Base-by-base conservation (phyloP, 176 grass and related monocot genomes). In the Areca catechu region DNA sequence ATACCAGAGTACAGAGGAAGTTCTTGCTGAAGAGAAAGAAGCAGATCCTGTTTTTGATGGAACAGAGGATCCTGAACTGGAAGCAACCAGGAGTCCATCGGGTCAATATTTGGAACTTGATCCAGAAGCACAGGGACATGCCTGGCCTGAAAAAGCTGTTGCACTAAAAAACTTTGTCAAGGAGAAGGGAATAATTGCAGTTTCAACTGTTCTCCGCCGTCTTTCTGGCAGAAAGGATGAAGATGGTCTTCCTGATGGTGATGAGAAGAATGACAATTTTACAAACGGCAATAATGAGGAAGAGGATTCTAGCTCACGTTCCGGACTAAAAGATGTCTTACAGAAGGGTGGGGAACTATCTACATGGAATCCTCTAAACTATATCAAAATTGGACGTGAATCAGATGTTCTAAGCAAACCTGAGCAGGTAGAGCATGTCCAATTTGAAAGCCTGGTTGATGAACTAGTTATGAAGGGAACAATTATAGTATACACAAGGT, bases 11-110 rank as follows among this genome's bases (percentile, higher is more conserved):
- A 50, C 68, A 54, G 73, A 73, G 30, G 83, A 86, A 51, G 67
- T 82, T 61, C 64, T 81, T 79, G 22, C 73, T 58, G 86, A 95
- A 83, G 86, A 90, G 14, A 80, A 85, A 21, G 65, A 72, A 5
- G 55, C 79, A 57, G 89, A 95, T 20, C 82, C 91, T n/a, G 72
- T 96, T 63, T 96, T 96, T 79, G 83, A 96, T 77, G 91, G 91
- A 77, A 90, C 83, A 12, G 91, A 96, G 73, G 51, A 71, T 73
- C 68, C 71, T 79, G 91, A 82, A 75, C 63, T 83, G 60, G 91
- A 96, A 79, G 61, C 57, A 49, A 56, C 54, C 58, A 82, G 63
- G 65, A 59, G 25, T 79, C 76, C 59, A 48, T 89, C 70, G 16
- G 70, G 73, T 70, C 77, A 77, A 54, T 77, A 54, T 67, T 60